phyloP scores from a whole-genome alignment of 2,329 filamentous ascomycete species.

The Seiridium cupressi region DNA sequence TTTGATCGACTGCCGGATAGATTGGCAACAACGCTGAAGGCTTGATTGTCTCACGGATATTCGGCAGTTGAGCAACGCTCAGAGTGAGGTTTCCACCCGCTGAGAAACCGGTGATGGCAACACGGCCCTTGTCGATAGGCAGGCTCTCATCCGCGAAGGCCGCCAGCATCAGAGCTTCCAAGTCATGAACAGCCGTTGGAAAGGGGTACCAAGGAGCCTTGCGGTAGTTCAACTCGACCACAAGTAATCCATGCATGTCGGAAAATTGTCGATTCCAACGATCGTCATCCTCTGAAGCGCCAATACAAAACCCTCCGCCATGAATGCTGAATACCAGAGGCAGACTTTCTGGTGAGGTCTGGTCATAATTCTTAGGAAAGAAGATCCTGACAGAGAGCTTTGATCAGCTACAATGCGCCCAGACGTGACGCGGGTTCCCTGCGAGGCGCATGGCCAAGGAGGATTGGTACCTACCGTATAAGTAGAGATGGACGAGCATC shows the following conservation, averaged over 20 bases:
- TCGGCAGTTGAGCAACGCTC: conserved; percentile 33
- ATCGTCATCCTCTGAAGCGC: conserved; percentile 36
- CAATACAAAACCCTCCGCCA: conserved; percentile 41
- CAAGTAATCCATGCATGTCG: conserved; percentile 35
- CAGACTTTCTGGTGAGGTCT: conserved; percentile 19
- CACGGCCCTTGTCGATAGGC: conserved; percentile 35
- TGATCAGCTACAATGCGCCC: not conserved
- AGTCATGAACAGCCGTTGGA: conserved; percentile 36
- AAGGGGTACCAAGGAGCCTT: conserved; percentile 38
- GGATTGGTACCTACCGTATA: conserved; percentile 24
- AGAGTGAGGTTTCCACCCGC: conserved; percentile 42
- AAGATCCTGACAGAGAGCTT: conserved; percentile 25
- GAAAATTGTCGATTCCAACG: conserved; percentile 35
- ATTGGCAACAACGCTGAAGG: conserved; percentile 27
- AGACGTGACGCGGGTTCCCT: not conserved
- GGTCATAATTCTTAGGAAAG: conserved; percentile 28
- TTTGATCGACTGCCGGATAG: conserved; percentile 42
- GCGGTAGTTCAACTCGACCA: conserved; percentile 42
- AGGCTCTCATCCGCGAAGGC: conserved; percentile 37
- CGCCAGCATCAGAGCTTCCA: conserved; percentile 35
- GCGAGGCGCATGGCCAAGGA: not conserved
- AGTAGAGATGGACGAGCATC: conserved; percentile 29
- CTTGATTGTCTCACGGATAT: conserved; percentile 30
- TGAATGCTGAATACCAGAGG: conserved; percentile 43
- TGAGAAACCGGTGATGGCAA: conserved; percentile 42